phyloP scores from a whole-genome alignment of 129 eudicot species.

The Escallonia rubra region DNA sequence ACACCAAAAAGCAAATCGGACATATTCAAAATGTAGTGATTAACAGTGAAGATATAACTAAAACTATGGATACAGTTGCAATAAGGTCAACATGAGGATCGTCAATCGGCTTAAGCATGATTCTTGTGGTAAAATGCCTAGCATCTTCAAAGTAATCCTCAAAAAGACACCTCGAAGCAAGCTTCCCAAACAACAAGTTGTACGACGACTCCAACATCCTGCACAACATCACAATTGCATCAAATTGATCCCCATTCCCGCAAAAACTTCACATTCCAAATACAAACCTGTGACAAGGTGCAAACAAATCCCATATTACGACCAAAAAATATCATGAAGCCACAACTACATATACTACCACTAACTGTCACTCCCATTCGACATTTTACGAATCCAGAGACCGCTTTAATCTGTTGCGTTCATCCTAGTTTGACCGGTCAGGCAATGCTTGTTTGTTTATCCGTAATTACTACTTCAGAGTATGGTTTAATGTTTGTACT shows the following conservation, averaged over 20 bases:
- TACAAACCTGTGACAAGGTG: not conserved
- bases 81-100: slow-evolving; percentile 89
- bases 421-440: too few species aligned
- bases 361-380: too few species aligned
- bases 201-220: slow-evolving; percentile 99
- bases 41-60: not conserved
- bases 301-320: not conserved
- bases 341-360: too few species aligned
- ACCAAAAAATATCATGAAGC: too few species aligned
- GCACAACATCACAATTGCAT: slow-evolving; percentile 28
- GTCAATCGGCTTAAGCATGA: slow-evolving; percentile 87
- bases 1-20: not conserved
- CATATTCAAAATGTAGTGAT: not conserved
- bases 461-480: too few species aligned
- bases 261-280: not conserved
- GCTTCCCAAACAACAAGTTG: slow-evolving; percentile 83
- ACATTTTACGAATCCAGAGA: too few species aligned
- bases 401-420: too few species aligned
- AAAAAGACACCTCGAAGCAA: slow-evolving; percentile 70
- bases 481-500: too few species aligned
- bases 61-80: slow-evolving; percentile 81
- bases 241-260: slow-evolving; percentile 6
- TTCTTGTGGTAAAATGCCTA: slow-evolving; percentile 72
- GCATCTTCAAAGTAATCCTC: slow-evolving; percentile 91
- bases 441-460: too few species aligned